Evolutionary conservation across 495 filamentous ascomycete genomes (phyloP), one percentile per base, ranked within the genome.

Genomic region (Oleoguttula mirabilis): DNA sequence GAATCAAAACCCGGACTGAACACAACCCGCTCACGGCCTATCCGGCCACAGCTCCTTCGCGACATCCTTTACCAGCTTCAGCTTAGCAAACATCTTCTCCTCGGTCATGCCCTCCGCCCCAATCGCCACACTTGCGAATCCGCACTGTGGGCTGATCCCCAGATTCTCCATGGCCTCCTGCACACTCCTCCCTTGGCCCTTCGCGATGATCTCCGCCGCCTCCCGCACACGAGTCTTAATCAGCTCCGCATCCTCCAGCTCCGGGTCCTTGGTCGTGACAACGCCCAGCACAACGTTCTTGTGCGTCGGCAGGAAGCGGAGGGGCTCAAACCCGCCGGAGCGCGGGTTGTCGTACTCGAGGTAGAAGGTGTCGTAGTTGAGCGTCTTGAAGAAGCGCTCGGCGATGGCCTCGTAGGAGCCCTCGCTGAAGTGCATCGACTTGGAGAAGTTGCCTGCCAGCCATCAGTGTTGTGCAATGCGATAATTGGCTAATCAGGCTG

Each of bases 251-350:
- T 60, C 57, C 39, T 64, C 61, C n/a, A 64, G 41, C 14, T 51
- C 32, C 12, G 47, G 51, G 34, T 83, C 71, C 60, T 88, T 87
- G 54, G 72, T 76, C 27, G 77, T 82, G 39, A 88, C 73, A 21
- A 81, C 73, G 15, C 84, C 81, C 4, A 88, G 64, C 15, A 90
- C 80, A 16, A 87, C 79, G 48, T 62, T 57, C 46, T 64, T 64
- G 32, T 60, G 41, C 14, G 48, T 34, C 1, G 61, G 59, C 21
- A 64, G 39, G 46, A 57, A 57, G 6, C 61, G 40, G 27, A 64
- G 43, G 14, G 61, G 61, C 36, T 49, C 47, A 36, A 64, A 64
- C 38, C 57, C 59, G 21, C 61, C 61, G 21, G 48, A 55, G 1
- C 61, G 47, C 6, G 56, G 59, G 41, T 62, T 60, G 43, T 64